Evolutionary conservation across 345 rosid genomes (phyloP).

Genomic region (Eucalyptus pauciflora): DNA sequence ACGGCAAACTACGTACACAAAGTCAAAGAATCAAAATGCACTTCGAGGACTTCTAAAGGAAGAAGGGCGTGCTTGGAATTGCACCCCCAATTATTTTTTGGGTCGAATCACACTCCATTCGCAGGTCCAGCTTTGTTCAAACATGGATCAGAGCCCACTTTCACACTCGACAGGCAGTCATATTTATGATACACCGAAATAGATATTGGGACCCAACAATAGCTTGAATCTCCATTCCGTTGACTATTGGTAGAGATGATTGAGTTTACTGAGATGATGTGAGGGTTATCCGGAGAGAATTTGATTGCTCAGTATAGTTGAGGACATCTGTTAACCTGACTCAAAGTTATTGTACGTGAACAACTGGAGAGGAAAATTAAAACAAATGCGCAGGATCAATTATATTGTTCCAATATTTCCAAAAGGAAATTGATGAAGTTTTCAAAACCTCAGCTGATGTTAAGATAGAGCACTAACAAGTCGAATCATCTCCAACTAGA

Average conservation of each 20-base stretch:
- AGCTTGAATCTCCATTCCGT: background rate
- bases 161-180: background rate
- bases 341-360: background rate
- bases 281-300: background rate
- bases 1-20: background rate
- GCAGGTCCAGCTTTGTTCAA: background rate
- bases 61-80: background rate
- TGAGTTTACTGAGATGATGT: background rate
- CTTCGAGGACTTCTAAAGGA: background rate
- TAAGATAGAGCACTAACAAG: background rate
- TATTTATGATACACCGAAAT: background rate
- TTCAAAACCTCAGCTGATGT: background rate
- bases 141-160: background rate
- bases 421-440: background rate
- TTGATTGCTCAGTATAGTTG: background rate
- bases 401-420: background rate
- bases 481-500: background rate
- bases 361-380: background rate
- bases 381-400: background rate
- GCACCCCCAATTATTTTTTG: background rate
- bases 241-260: background rate
- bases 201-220: background rate
- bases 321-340: background rate
- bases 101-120: background rate
- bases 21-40: background rate